Conservation (phyloP, 1,284 basidiomycete genomes). For the Cystobasidium pallidum region DNA sequence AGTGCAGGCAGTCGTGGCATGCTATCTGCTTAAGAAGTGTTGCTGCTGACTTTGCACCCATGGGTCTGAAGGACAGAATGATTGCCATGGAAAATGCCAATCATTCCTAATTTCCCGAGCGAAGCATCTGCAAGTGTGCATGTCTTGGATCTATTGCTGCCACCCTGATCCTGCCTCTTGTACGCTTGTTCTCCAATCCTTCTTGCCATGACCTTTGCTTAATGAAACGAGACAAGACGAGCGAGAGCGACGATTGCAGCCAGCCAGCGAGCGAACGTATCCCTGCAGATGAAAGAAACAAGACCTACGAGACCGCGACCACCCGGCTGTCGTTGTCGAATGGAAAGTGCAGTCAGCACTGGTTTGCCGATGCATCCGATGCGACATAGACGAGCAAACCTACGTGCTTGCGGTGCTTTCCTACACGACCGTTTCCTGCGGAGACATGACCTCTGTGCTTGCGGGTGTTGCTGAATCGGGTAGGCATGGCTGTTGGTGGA, state of each 20-base stretch:
- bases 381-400: background rate
- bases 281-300: background rate
- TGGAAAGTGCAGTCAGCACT: background rate
- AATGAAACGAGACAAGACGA: conserved; percentile 3
- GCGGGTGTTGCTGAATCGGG: conserved; percentile 52
- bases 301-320: conserved; percentile 83
- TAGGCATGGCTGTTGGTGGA: conserved; percentile 49
- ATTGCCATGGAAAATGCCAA: too few relatives aligned
- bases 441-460: conserved; percentile 95
- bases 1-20: too few relatives aligned
- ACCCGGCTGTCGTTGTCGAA: conserved; percentile 66
- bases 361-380: too few relatives aligned
- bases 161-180: background rate
- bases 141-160: background rate
- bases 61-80: too few relatives aligned
- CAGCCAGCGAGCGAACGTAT: background rate
- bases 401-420: conserved; percentile 88
- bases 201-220: background rate
- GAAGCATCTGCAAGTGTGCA: too few relatives aligned
- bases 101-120: too few relatives aligned
- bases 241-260: conserved; percentile 11
- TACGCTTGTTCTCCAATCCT: background rate
- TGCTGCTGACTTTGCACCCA: conserved; percentile 16
- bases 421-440: conserved; percentile 98
- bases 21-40: background rate